A percentile compares a stretch with the other conserved stretches of the same genome.
These are phyloP conservation scores for Barnettozyma hawaiiensis DNA, from an alignment of 1,139 yeast species.

Conservation along the genomic window DNA sequence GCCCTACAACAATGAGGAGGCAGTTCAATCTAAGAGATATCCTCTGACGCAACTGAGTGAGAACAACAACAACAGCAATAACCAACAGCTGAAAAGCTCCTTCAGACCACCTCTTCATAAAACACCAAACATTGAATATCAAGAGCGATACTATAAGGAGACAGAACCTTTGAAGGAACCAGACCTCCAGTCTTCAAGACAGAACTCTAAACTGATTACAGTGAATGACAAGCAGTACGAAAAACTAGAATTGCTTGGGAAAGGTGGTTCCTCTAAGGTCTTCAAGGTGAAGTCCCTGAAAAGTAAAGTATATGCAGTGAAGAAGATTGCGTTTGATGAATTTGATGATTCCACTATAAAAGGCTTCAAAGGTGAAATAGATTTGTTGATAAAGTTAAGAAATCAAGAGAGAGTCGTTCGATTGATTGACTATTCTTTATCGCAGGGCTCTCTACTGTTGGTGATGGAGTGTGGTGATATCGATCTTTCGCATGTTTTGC, in stretches of 20 bases:
- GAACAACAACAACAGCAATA: conserved; percentile 3
- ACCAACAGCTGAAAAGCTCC: conserved; percentile 9
- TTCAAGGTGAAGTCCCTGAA: conserved; percentile 65
- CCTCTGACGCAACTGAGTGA: conserved; percentile 18
- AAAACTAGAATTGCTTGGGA: conserved; percentile 72
- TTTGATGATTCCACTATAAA: conserved; percentile 67
- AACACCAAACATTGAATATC: conserved; percentile 10
- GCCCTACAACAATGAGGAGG: not conserved
- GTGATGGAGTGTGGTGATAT: conserved; percentile 97
- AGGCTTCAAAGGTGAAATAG: conserved; percentile 89
- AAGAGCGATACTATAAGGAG: conserved; percentile 18
- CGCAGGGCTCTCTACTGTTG: conserved; percentile 56
- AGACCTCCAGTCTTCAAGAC: conserved; percentile 14
- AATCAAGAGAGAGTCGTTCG: conserved; percentile 71
- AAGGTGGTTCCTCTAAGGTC: conserved; percentile 93
- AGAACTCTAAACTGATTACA: conserved; percentile 24
- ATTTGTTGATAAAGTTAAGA: conserved; percentile 55
- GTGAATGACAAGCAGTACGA: conserved; percentile 66
- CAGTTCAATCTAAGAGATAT: conserved; percentile 9
- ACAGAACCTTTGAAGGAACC: conserved; percentile 22
- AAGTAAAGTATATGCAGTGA: conserved; percentile 67
- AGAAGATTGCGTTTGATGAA: conserved; percentile 75
- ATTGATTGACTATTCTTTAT: conserved; percentile 67
- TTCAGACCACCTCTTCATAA: conserved; percentile 8
- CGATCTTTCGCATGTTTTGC: conserved; percentile 79